Percentiles rank a stretch among this genome's conserved stretches.
phyloP scores from a whole-genome alignment of 2,329 filamentous ascomycete genomes.

The Sporothrix phasma region DNA sequence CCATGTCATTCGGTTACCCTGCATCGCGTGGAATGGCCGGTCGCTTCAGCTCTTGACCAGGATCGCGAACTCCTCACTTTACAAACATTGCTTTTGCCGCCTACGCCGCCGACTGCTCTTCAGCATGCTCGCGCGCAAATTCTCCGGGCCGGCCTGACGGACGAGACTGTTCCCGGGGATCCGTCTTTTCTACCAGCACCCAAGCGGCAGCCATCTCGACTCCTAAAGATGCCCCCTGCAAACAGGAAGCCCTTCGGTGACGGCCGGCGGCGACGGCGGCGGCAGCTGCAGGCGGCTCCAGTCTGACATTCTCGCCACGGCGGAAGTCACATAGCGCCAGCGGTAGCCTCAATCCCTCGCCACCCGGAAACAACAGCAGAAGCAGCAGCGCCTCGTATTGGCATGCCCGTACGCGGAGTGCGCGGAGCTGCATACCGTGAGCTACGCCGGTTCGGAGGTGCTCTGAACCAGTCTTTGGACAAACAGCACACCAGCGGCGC shows the following conservation, averaged over 20 bases:
- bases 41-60: slow-evolving; percentile 17
- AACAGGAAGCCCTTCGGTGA: slow-evolving; percentile 23
- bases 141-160: slow-evolving; percentile 51
- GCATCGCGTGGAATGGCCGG: neutral
- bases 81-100: slow-evolving; percentile 22
- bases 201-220: slow-evolving; percentile 43
- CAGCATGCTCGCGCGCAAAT: slow-evolving; percentile 52
- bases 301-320: neutral
- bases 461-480: slow-evolving; percentile 20
- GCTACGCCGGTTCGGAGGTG: slow-evolving; percentile 27
- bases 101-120: slow-evolving; percentile 37
- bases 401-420: slow-evolving; percentile 37
- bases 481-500: slow-evolving; percentile 16
- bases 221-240: slow-evolving; percentile 39
- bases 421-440: slow-evolving; percentile 38
- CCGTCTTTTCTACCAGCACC: slow-evolving; percentile 46
- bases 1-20: slow-evolving; percentile 14
- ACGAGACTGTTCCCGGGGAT: slow-evolving; percentile 50
- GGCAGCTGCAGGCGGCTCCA: neutral
- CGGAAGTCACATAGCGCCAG: slow-evolving; percentile 22
- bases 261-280: neutral
- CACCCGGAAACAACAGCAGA: neutral
- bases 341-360: neutral
- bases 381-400: slow-evolving; percentile 1
- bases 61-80: slow-evolving; percentile 19